These are phyloP conservation scores for Paralagenidium karlingii DNA, from an alignment of 352 stramenopile genomes.

Conservation along the genomic window DNA sequence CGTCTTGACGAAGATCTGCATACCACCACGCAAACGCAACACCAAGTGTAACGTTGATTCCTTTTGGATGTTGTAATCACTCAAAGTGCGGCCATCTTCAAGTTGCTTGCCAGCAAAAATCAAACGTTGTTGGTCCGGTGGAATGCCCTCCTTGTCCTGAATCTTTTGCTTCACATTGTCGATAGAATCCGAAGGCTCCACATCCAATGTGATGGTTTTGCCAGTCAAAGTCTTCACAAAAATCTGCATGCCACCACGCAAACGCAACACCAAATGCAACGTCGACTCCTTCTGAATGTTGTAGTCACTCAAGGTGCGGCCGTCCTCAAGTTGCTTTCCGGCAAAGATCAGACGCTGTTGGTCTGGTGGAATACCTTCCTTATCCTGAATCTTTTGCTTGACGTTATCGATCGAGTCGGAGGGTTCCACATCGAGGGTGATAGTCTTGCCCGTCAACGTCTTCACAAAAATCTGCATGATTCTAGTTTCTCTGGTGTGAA, in stretches of 20 bases:
- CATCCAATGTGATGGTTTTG: conserved; percentile 87
- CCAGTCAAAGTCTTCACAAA: conserved; percentile 91
- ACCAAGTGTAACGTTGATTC: conserved; percentile 90
- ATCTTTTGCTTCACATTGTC: conserved; percentile 96
- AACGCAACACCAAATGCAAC: conserved; percentile 81
- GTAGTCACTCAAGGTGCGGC: conserved; percentile 91
- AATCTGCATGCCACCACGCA: conserved; percentile 77
- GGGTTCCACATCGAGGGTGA: conserved; percentile 95
- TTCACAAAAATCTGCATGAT: conserved; percentile 99
- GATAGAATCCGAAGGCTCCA: conserved; percentile 88
- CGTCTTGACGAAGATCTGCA: conserved; percentile 91
- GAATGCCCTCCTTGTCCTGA: conserved; percentile 90
- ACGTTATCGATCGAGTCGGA: conserved; percentile 98
- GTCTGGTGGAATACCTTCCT: conserved; percentile 88
- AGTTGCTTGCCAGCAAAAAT: conserved; percentile 95
- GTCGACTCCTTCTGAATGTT: conserved; percentile 94
- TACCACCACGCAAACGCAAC: conserved; percentile 59
- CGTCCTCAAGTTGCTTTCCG: conserved; percentile 92
- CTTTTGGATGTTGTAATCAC: conserved; percentile 90
- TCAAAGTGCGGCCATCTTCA: conserved; percentile 86
- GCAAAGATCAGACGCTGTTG: conserved; percentile 94
- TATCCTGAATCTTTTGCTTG: conserved; percentile 93
- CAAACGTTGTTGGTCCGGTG: conserved; percentile 89
- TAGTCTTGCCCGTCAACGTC: conserved; percentile 95
- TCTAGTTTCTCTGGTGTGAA: too few relatives aligned